Evolutionary conservation across 768 basidiomycete species (phyloP).

Genomic region (Artomyces pyxidatus): DNA sequence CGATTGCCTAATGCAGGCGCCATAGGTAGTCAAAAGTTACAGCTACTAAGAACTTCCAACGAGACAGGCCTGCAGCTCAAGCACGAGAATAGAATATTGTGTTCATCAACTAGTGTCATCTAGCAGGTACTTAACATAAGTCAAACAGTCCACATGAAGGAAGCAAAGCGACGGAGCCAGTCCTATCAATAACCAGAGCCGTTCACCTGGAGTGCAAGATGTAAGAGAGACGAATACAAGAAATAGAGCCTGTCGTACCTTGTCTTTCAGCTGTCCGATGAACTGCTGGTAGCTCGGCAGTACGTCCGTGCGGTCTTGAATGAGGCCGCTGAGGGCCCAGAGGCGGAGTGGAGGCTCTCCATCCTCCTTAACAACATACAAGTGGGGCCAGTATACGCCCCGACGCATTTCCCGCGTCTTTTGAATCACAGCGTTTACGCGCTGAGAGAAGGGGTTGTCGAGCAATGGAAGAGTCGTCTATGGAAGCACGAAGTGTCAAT

Average conservation of each 20-base stretch:
- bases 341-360: conserved; percentile 90
- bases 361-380: conserved; percentile 97
- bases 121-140: not conserved
- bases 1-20: no score
- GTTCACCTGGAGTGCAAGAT: not conserved
- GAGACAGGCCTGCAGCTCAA: no score
- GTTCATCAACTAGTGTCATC: not conserved
- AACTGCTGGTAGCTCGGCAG: conserved; percentile 96
- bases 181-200: not conserved
- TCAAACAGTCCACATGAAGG: not conserved
- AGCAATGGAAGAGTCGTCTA: conserved; percentile 84
- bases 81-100: not conserved
- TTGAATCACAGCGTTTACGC: conserved; percentile 87
- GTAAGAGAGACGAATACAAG: not conserved
- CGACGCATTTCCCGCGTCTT: conserved; percentile 93
- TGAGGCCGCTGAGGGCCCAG: conserved; percentile 91
- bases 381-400: conserved; percentile 86
- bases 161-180: not conserved
- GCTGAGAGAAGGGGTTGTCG: conserved; percentile 93
- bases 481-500: not conserved
- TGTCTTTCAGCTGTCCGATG: conserved; percentile 83
- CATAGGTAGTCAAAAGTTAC: no score
- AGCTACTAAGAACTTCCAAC: no score
- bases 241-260: conserved; percentile 35
- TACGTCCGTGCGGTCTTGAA: conserved; percentile 94